Evolutionary conservation across 2,329 filamentous ascomycete genomes (phyloP).

Genomic region (Colletotrichum godetiae): DNA sequence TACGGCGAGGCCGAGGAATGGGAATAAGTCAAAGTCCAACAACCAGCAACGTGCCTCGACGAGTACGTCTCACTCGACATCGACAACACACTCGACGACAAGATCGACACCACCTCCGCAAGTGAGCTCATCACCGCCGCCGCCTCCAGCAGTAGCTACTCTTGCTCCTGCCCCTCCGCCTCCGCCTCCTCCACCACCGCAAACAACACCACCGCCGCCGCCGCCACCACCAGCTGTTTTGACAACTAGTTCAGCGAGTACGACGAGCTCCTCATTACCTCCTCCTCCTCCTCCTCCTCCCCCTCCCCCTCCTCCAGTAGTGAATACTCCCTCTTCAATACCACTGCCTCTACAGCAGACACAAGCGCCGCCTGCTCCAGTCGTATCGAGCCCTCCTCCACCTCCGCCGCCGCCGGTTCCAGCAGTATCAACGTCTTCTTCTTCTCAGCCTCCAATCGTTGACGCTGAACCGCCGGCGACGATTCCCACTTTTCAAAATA

Average conservation of each 20-base stretch:
- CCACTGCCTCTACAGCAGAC: conserved; percentile 15
- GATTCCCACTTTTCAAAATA: conserved; percentile 31
- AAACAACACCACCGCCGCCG: conserved; percentile 1
- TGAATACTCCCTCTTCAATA: conserved; percentile 22
- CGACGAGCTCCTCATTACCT: conserved; percentile 45
- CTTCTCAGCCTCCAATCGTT: conserved; percentile 16
- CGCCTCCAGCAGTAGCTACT: neutral
- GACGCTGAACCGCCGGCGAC: conserved; percentile 29
- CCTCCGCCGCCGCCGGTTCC: conserved; percentile 27
- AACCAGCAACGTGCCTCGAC: conserved; percentile 23
- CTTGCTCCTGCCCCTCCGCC: neutral
- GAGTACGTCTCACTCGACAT: conserved; percentile 26
- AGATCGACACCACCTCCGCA: conserved; percentile 19
- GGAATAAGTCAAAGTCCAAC: conserved; percentile 24
- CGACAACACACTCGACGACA: conserved; percentile 23
- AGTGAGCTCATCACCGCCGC: conserved; percentile 11
- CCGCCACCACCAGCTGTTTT: conserved; percentile 33
- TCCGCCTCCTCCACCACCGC: conserved; percentile 6
- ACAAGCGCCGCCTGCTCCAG: conserved; percentile 24
- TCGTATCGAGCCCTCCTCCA: conserved; percentile 29
- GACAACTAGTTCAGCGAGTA: conserved; percentile 47
- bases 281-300: conserved; percentile 35
- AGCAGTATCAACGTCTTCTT: conserved; percentile 17
- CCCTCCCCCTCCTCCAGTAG: conserved; percentile 33
- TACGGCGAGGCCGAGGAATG: conserved; percentile 60